These are phyloP conservation scores for Thielaviopsis cerberus DNA, from an alignment of 2,329 filamentous ascomycete species.

Conservation along the genomic window DNA sequence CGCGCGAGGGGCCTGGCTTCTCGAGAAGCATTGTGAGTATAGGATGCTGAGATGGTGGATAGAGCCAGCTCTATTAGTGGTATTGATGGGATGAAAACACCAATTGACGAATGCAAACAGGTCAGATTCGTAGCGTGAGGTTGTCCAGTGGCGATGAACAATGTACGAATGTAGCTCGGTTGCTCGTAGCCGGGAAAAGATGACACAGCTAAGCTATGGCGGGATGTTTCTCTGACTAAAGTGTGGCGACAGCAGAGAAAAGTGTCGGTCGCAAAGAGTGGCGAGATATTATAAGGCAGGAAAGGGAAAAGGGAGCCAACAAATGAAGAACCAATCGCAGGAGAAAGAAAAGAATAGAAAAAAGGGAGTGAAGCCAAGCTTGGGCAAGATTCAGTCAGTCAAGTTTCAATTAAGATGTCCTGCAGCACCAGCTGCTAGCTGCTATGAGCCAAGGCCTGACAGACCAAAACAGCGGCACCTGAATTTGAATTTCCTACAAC, in stretches of 20 bases:
- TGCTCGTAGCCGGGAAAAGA: background rate
- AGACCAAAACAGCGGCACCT: background rate
- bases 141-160: background rate
- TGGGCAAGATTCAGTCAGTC: background rate
- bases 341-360: background rate
- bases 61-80: background rate
- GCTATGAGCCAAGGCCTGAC: background rate
- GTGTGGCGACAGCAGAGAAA: background rate
- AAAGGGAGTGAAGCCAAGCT: background rate
- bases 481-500: background rate
- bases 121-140: background rate
- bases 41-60: background rate
- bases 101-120: background rate
- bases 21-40: slow-evolving; percentile 6
- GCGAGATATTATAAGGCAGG: background rate
- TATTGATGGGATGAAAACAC: background rate
- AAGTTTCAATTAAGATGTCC: background rate
- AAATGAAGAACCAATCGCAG: background rate
- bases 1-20: slow-evolving; percentile 6
- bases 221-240: background rate
- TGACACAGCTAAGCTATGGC: background rate
- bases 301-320: background rate
- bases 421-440: background rate
- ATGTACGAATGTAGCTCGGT: background rate
- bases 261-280: background rate